These are phyloP conservation scores for Tulasnella sp. DNA, from an alignment of 768 basidiomycete genomes.

Conservation along the genomic window DNA sequence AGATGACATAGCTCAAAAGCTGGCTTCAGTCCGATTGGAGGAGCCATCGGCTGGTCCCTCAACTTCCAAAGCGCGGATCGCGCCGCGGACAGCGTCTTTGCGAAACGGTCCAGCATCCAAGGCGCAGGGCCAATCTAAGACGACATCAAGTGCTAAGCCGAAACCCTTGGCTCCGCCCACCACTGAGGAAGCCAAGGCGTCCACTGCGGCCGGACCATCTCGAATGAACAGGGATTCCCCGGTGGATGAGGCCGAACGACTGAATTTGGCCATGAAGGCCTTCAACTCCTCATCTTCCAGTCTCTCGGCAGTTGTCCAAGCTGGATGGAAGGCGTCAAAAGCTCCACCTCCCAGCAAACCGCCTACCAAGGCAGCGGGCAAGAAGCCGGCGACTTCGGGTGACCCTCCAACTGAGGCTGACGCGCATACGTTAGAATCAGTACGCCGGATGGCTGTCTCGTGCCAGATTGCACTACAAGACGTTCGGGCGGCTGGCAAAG, in stretches of 20 bases:
- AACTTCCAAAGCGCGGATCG: not conserved
- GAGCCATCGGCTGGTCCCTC: not conserved
- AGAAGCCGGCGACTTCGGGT: not conserved
- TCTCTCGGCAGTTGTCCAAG: slow-evolving; percentile 50
- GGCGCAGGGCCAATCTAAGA: not conserved
- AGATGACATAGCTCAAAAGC: not conserved
- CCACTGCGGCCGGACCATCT: not conserved
- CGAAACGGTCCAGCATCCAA: not conserved
- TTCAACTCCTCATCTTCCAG: slow-evolving; percentile 59
- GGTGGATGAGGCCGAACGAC: not conserved
- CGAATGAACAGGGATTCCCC: not conserved
- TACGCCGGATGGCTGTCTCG: slow-evolving; percentile 41
- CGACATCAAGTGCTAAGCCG: not conserved
- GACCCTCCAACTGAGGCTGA: slow-evolving; percentile 29
- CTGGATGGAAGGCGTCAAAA: slow-evolving; percentile 54
- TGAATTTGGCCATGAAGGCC: slow-evolving; percentile 24
- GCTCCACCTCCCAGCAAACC: slow-evolving; percentile 32
- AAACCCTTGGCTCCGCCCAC: not conserved
- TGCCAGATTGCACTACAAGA: slow-evolving; percentile 50
- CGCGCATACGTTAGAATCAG: slow-evolving; percentile 26
- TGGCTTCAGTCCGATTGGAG: not conserved
- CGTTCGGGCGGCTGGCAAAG: slow-evolving; percentile 37
- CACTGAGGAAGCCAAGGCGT: not conserved
- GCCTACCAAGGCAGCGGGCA: not conserved
- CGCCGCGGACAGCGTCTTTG: not conserved